Base-by-base conservation (phyloP, 2,329 filamentous ascomycete species). In the Fusarium sp. region DNA sequence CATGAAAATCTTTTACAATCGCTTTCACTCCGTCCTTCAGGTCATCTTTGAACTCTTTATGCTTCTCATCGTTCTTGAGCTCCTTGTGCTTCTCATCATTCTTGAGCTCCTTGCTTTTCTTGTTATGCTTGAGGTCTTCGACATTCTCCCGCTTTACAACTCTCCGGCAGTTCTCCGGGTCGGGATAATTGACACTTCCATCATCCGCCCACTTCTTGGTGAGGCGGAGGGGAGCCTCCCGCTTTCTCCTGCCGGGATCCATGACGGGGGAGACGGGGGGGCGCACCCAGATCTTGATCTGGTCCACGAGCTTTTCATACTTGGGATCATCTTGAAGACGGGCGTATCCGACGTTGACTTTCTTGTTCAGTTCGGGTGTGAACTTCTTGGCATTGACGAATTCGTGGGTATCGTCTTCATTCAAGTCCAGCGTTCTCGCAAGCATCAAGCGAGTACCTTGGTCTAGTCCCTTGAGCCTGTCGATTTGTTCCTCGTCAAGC, bases 261-360 rank as follows among this genome's bases (percentile, higher is more conserved):
- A 19, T 19, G 19, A 19, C 19, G 19, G 19, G 19, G 19, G 19
- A 19, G 19, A 19, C 19, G 19, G 19, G 19, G 19, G 19, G 19
- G 19, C 19, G 19, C 19, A 19, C 19, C 19, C 19, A 19, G 19
- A 19, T 19, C 19, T 19, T 19, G 19, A 19, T 19, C 19, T 19
- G 28, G 14, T 14, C 34, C 1, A 63, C 5, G 5, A 49, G 7
- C 2, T 14, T 4, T 9, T n/a, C 21, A 4, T 63, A 44, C 28
- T 63, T 62, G 0, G 42, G 49, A 9, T 63, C 6, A 1, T 28
- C 19, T 2, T 17, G 4, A 14, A 57, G 13, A 36, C 51, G 61
- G 13, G n/a, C 34, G 15, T 51, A 63, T n/a, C 61, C 49, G 24
- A 51, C 47, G 21, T 63, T 44, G 14, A 63, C 38, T 26, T 44